Base-by-base conservation (phyloP, 495 filamentous ascomycete genomes). In the Amphirosellinia nigrospora region DNA sequence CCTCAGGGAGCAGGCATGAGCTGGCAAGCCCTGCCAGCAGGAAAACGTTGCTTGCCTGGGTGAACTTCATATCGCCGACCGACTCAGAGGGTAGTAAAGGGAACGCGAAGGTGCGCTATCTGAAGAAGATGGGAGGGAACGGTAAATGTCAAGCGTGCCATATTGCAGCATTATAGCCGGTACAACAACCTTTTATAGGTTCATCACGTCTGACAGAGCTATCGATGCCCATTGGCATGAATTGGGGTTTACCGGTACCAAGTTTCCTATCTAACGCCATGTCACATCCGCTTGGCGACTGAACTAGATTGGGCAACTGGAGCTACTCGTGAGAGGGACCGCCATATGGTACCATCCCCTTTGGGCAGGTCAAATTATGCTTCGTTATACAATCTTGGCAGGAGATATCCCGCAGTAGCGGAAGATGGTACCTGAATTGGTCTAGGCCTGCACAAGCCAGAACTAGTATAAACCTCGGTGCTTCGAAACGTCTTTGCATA, bases 1-100 rank as follows among this genome's bases (percentile, higher is more conserved):
- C 69, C 38, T 71, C 69, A 4, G 69, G 69, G n/a, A 71, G 69
- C 32, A 71, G 50, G 30, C 69, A 71, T 7, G 69, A 64, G 53
- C 32, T 71, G 30, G 69, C 48, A 60, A 71, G 63, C 39, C 43
- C 60, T 39, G 69, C 39, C 19, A 71, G 52, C 2, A 71, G 63
- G 16, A 71, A 23, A 23, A 61, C 36, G 41, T 39, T 56, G 41
- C 46, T 62, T 34, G 69, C 69, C 45, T 64, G 64, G 6, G 26
- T 6, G 48, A 67, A 2, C 63, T 71, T 71, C 69, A 71, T 71
- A 28, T 65, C 32, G 43, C 39, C 11, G 43, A 28, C 23, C 30
- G 36, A 21, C 38, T 26, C 13, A 38, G 19, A 8, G 9, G n/a
- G 21, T 8, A 26, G 34, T 23, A 50, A 15, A 36, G 15, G 36